A percentile compares a stretch with the other conserved stretches of the same genome.
phyloP scores from a whole-genome alignment of 1,284 basidiomycete species.

The Butyriboletus appendiculatus region DNA sequence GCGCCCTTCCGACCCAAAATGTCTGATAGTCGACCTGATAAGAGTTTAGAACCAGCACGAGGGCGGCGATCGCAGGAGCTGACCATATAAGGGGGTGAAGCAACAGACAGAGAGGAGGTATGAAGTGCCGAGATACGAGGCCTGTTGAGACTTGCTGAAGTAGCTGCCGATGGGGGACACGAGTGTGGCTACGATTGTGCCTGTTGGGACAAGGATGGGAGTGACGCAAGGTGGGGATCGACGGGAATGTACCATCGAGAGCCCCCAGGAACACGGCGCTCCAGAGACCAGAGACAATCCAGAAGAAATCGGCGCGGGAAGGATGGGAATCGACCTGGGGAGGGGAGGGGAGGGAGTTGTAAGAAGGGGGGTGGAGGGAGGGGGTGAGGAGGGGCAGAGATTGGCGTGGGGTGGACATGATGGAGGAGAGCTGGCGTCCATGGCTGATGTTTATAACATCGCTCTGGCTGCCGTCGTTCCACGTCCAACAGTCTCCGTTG shows the following conservation, averaged over 20 bases:
- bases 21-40: constrained; percentile 78
- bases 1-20: constrained; percentile 85
- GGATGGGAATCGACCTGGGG: constrained; percentile 31
- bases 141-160: constrained; percentile 75
- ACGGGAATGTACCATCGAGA: constrained; percentile 62
- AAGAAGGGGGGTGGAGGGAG: constrained; percentile 2
- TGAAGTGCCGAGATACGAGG: constrained; percentile 86
- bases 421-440: constrained; percentile 9
- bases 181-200: constrained; percentile 78
- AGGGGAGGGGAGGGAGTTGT: background rate
- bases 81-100: constrained; percentile 88
- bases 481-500: constrained; percentile 19
- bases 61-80: constrained; percentile 29
- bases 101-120: constrained; percentile 89
- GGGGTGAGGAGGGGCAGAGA: constrained; percentile 27
- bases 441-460: constrained; percentile 23
- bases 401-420: constrained; percentile 20
- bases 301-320: constrained; percentile 54
- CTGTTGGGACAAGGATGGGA: constrained; percentile 36
- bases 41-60: constrained; percentile 22
- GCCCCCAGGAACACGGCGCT: constrained; percentile 80
- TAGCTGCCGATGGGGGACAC: constrained; percentile 78
- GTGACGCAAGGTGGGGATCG: background rate
- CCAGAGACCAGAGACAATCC: constrained; percentile 77
- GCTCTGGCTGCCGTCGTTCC: constrained; percentile 22